Conservation (phyloP, 2,329 filamentous ascomycete species). For the Sclerotinia minor region DNA sequence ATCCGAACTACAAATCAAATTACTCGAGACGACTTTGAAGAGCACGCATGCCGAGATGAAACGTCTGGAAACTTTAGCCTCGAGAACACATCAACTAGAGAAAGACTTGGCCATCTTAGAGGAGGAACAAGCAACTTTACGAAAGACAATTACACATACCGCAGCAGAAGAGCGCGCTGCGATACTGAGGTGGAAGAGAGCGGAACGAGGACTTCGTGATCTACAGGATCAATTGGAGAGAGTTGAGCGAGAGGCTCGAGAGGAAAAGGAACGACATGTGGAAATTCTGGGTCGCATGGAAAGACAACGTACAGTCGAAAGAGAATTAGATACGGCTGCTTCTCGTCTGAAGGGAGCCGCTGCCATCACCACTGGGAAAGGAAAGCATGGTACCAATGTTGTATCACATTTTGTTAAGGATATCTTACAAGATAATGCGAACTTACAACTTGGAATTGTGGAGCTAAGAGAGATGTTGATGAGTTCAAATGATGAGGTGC, state of each 20-base stretch:
- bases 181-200: constrained; percentile 79
- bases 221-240: constrained; percentile 85
- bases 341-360: constrained; percentile 80
- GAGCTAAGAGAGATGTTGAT: constrained; percentile 89
- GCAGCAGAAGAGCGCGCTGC: constrained; percentile 77
- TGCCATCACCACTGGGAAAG: constrained; percentile 55
- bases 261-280: constrained; percentile 77
- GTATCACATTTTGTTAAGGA: constrained; percentile 97
- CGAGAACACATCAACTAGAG: constrained; percentile 76
- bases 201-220: constrained; percentile 74
- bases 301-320: constrained; percentile 76
- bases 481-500: constrained; percentile 92
- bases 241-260: constrained; percentile 79
- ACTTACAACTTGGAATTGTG: constrained; percentile 85
- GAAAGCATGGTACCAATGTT: constrained; percentile 63
- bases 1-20: constrained; percentile 76
- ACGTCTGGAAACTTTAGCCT: constrained; percentile 70
- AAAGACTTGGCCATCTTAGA: constrained; percentile 77
- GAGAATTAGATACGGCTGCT: constrained; percentile 76
- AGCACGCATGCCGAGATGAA: constrained; percentile 77
- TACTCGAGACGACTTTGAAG: constrained; percentile 73
- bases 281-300: constrained; percentile 84
- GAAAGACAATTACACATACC: constrained; percentile 64
- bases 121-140: constrained; percentile 73
- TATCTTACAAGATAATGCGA: constrained; percentile 92